These are phyloP conservation scores for Tylopilus sp. DNA, from an alignment of 768 basidiomycete genomes.

Conservation along the genomic window DNA sequence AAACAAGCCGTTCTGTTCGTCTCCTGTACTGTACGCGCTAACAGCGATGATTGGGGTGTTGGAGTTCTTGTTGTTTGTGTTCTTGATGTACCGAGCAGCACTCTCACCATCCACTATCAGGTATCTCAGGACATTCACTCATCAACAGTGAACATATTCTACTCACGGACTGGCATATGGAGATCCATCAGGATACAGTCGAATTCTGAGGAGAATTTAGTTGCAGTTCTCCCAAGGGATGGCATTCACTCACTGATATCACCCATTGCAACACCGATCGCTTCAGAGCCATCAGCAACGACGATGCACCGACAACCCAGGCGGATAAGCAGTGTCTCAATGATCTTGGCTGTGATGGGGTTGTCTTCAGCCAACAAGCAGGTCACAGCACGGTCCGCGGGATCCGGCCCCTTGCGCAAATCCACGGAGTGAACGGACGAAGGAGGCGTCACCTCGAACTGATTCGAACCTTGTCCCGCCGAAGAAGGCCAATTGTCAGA, in stretches of 20 bases:
- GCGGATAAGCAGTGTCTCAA: slow-evolving; percentile 89
- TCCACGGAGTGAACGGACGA: slow-evolving; percentile 87
- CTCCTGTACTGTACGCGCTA: slow-evolving; percentile 79
- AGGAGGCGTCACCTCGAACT: slow-evolving; percentile 64
- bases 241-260: slow-evolving; percentile 77
- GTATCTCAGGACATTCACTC: slow-evolving; percentile 2
- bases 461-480: slow-evolving; percentile 47
- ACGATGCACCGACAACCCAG: slow-evolving; percentile 95
- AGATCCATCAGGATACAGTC: slow-evolving; percentile 95
- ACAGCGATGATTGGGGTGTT: slow-evolving; percentile 91
- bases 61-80: slow-evolving; percentile 92
- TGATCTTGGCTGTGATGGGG: slow-evolving; percentile 96
- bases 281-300: slow-evolving; percentile 94
- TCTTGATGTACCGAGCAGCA: slow-evolving; percentile 96
- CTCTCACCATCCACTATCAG: slow-evolving; percentile 86
- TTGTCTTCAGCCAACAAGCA: slow-evolving; percentile 96
- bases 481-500: slow-evolving; percentile 72
- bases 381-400: slow-evolving; percentile 85
- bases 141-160: not conserved
- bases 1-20: slow-evolving; percentile 69
- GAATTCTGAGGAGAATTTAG: slow-evolving; percentile 58
- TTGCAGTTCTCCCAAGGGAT: not conserved
- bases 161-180: slow-evolving; percentile 90
- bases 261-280: slow-evolving; percentile 95
- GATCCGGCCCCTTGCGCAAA: slow-evolving; percentile 70